Percentiles rank a stretch among this genome's conserved stretches.
phyloP scores from a whole-genome alignment of 2,329 filamentous ascomycete genomes.

The Penicillium sp. region DNA sequence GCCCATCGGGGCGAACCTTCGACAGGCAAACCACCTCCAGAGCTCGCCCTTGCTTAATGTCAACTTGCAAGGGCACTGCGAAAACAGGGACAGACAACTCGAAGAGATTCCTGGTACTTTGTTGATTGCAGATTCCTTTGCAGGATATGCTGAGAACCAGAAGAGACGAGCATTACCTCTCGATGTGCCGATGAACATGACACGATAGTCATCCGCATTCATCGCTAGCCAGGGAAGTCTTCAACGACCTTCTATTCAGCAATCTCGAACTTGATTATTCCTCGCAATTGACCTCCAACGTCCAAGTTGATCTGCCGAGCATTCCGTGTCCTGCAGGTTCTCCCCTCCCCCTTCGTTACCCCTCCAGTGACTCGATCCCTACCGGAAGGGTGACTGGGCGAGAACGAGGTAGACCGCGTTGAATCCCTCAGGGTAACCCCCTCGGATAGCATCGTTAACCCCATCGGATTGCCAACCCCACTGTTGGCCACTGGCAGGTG shows the following conservation, averaged over 20 bases:
- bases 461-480: slow-evolving; percentile 12
- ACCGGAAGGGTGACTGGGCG: not conserved
- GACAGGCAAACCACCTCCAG: not conserved
- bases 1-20: slow-evolving; percentile 5
- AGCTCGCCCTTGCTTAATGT: slow-evolving; percentile 21
- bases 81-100: not conserved
- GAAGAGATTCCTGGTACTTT: not conserved
- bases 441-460: slow-evolving; percentile 18
- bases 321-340: slow-evolving; percentile 25
- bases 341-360: slow-evolving; percentile 5
- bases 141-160: not conserved
- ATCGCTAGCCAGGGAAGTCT: not conserved
- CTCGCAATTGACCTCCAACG: slow-evolving; percentile 1
- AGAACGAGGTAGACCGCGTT: slow-evolving; percentile 21
- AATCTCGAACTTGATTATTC: not conserved
- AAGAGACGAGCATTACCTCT: not conserved
- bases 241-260: not conserved
- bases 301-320: slow-evolving; percentile 7
- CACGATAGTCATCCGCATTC: slow-evolving; percentile 16
- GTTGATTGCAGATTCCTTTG: not conserved
- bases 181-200: not conserved
- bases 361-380: slow-evolving; percentile 8
- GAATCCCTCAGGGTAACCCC: slow-evolving; percentile 23
- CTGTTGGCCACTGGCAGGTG: slow-evolving; percentile 15
- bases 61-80: not conserved